Evolutionary conservation across 148 eudicot genomes (phyloP), one percentile per base, ranked within the genome.

Genomic region (Arctostaphylos glauca): DNA sequence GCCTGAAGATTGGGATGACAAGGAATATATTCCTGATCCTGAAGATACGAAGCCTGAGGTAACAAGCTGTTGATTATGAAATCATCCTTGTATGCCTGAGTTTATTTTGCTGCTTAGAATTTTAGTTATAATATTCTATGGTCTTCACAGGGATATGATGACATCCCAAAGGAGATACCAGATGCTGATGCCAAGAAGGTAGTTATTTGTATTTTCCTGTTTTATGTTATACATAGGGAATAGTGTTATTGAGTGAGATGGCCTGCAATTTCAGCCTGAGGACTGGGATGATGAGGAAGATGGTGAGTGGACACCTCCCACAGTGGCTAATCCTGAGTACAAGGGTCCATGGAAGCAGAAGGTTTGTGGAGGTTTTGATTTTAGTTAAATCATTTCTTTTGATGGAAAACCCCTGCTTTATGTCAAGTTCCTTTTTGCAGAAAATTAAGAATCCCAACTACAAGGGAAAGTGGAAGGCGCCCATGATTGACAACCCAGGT

Each of bases 231-330:
- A 64, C 10, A 3, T 5, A 14, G 25, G 41, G 67, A 64, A 64
- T 64, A 58, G 38, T 74, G 18, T 75, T 53, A 59, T 23, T 31
- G 58, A 62, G 31, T 10, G 75, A 83, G 25, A 48, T 83, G 18
- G 9, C 82, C 74, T 81, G 44, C 41, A 18, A 78, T 86, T 87
- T 82, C 87, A 95, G 99, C 99, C 99, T 3, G 99, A 96, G 89
- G 99, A 96, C 74, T 96, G 99, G 99, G 99, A 96, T 90, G 98
- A 96, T 77, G 99, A 94, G 91, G 99, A 96, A 92, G 99, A 96
- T 93, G 98, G 99, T 78, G 99, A 94, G 86, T 96, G 99, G 99
- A 92, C 98, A 9, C 88, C 93, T 49, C 99, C 99, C 59, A 96
- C 99, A 54, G 88, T 91, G 79, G 91, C 97, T 16, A 94, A 96